phyloP scores from a whole-genome alignment of 1,284 basidiomycete species.

The Lentinula novae-zelandiae region DNA sequence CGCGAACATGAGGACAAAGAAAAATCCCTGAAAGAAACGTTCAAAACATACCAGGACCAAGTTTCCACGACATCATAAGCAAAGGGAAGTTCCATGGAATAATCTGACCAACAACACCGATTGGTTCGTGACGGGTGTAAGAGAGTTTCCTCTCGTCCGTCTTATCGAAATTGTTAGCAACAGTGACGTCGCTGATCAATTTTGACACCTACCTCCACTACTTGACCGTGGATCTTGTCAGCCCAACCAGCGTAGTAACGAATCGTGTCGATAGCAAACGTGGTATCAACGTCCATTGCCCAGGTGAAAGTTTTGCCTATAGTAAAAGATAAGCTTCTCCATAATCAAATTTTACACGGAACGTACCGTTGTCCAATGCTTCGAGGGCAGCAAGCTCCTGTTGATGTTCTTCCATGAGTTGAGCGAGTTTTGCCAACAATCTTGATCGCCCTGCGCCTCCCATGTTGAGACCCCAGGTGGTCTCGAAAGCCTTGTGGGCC shows the following conservation, averaged over 20 bases:
- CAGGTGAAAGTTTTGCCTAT: conserved; percentile 48
- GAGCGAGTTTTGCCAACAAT: conserved; percentile 63
- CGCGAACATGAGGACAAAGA: neutral
- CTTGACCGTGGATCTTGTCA: conserved; percentile 68
- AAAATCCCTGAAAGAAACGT: neutral
- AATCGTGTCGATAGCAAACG: conserved; percentile 41
- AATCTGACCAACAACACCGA: conserved; percentile 86
- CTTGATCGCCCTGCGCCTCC: conserved; percentile 61
- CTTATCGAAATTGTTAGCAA: conserved; percentile 24
- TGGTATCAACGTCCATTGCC: conserved; percentile 50
- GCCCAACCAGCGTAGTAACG: conserved; percentile 47
- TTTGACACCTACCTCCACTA: conserved; percentile 40
- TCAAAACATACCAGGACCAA: conserved; percentile 48
- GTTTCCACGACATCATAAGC: conserved; percentile 71
- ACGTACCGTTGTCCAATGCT: conserved; percentile 56
- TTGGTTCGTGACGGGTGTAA: conserved; percentile 89
- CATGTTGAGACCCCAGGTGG: conserved; percentile 59
- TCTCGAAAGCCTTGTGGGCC: conserved; percentile 67
- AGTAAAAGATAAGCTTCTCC: neutral
- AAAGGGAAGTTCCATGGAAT: conserved; percentile 40
- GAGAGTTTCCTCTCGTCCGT: conserved; percentile 68
- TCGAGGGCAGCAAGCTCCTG: conserved; percentile 75
- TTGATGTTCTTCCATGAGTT: conserved; percentile 64
- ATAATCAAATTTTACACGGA: neutral
- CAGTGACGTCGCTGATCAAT: conserved; percentile 10